Evolutionary conservation across 1,284 basidiomycete genomes (phyloP).

Genomic region (Stygiomarasmius scandens): DNA sequence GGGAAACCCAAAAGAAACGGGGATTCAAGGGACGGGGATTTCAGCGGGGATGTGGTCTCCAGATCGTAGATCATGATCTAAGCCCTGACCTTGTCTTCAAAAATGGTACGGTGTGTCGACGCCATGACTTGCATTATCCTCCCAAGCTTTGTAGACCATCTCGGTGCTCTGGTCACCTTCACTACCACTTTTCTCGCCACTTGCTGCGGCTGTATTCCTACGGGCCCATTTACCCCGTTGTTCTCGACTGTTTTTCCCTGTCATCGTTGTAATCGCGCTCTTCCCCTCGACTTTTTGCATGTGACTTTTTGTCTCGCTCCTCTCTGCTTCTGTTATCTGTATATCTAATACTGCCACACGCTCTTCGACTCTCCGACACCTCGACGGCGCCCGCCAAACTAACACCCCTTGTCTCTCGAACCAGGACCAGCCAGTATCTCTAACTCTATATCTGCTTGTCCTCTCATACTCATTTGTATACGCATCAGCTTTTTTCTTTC

Average conservation of each 20-base stretch:
- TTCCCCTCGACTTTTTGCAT: not conserved
- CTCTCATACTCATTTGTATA: not conserved
- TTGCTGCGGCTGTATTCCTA: too few species aligned
- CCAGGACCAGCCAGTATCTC: not conserved
- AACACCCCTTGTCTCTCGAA: not conserved
- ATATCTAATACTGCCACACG: not conserved
- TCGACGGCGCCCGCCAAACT: too few species aligned
- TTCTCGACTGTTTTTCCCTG: not conserved
- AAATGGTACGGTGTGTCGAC: too few species aligned
- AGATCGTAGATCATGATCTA: not conserved
- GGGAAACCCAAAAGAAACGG: slow-evolving; percentile 20
- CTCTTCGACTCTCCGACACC: too few species aligned
- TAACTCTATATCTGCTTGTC: not conserved
- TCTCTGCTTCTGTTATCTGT: not conserved
- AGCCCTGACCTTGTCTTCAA: not conserved
- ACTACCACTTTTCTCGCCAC: too few species aligned
- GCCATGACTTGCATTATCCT: slow-evolving; percentile 16
- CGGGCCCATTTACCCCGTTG: not conserved
- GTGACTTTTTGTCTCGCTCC: not conserved
- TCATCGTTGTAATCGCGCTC: slow-evolving; percentile 2
- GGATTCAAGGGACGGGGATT: not conserved
- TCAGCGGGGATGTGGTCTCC: slow-evolving; percentile 6
- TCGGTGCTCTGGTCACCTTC: too few species aligned
- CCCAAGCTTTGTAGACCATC: not conserved
- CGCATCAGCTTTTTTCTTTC: not conserved